phyloP scores from a whole-genome alignment of 106 monocot genomes.

The Platanthera zijinensis region DNA sequence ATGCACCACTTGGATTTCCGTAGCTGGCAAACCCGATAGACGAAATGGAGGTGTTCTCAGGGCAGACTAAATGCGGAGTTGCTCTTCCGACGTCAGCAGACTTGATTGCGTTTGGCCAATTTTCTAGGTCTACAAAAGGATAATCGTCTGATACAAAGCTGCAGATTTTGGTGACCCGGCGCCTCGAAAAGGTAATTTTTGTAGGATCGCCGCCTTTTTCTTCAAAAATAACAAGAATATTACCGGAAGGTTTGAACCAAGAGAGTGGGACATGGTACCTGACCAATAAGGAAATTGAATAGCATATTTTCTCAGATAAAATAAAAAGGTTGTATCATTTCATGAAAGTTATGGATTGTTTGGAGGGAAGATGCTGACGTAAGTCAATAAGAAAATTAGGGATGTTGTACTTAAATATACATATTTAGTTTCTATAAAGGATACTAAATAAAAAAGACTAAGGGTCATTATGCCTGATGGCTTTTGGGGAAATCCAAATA shows the following conservation, averaged over 20 bases:
- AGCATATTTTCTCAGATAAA: not conserved
- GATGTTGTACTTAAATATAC: not conserved
- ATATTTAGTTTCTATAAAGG: not conserved
- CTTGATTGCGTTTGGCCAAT: conserved; percentile 17
- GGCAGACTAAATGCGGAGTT: conserved; percentile 44
- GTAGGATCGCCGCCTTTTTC: conserved; percentile 96
- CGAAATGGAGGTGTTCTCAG: conserved; percentile 38
- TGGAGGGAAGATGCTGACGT: not conserved
- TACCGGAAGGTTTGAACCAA: conserved; percentile 81
- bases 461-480: no score
- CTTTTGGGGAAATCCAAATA: no score
- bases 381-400: not conserved
- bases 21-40: conserved; percentile 76
- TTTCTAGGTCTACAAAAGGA: conserved; percentile 41
- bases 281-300: not conserved
- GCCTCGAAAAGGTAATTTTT: conserved; percentile 61
- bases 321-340: not conserved
- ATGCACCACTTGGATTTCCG: conserved; percentile 72
- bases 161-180: conserved; percentile 45
- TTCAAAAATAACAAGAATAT: conserved; percentile 76
- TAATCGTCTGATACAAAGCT: conserved; percentile 53
- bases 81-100: conserved; percentile 14
- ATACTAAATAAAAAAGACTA: not conserved
- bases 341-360: not conserved
- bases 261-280: conserved; percentile 98